Evolutionary conservation across 2,329 filamentous ascomycete genomes (phyloP), one percentile per base, ranked within the genome.

Genomic region (Sclerotinia subarctica): DNA sequence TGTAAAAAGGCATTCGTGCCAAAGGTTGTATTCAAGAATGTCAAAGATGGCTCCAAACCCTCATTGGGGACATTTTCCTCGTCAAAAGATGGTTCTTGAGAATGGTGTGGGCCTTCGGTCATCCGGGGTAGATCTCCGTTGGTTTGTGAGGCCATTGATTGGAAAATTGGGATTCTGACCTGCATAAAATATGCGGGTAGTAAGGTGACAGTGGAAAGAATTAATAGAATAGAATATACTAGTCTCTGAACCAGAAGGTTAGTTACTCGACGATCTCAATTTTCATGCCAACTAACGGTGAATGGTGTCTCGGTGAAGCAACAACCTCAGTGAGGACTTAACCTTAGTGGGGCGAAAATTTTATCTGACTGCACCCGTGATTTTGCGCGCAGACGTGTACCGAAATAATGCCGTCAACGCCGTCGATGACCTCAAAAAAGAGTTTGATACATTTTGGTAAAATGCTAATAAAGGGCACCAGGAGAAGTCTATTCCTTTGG

Each of bases 321-420:
- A 32, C 21, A 35, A 21, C 44, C 32, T 62, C 58, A 49, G 49
- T 60, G 19, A 47, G 26, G 44, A 17, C 19, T 35, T n/a, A n/a
- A n/a, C n/a, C n/a, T n/a, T 62, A 38, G 59, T 63, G 59, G 59
- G 46, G 59, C 32, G 32, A 63, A 51, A 42, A 51, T 63, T 63
- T 63, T 38, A 63, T 62, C 59, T 38, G 29, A 63, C 32, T 11
- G 13, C 29, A 38, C 29, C 32, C 59, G 59, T 63, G 59, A 63
- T 38, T 51, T 21, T 38, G 59, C 15, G 46, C 15, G 46, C 19
- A 62, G 38, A 4, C 38, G 21, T 38, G 15, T 51, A 51, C 59
- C 59, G 59, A 63, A 10, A 51, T 63, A 63, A 51, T 63, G 29
- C 59, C 59, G 59, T 26, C 26, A 10, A 38, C 10, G 26, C 29